Evolutionary conservation across 768 basidiomycete genomes (phyloP).

Genomic region (Xanthoconium stramineum): DNA sequence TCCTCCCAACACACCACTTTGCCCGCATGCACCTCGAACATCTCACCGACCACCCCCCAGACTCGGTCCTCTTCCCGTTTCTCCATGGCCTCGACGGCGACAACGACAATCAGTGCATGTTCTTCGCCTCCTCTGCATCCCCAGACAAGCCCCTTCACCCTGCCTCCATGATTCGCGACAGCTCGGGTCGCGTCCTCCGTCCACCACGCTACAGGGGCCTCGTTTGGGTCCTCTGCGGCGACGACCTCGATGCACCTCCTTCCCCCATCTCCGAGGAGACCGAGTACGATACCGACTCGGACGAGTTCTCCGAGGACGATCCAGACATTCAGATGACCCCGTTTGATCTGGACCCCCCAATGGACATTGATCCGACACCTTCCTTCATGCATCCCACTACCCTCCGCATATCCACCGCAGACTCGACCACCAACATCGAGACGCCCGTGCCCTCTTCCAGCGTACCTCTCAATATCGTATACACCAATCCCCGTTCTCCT

Average conservation of each 20-base stretch:
- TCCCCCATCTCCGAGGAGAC: conserved; percentile 22
- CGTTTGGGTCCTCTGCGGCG: conserved; percentile 79
- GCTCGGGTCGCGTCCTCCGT: conserved; percentile 23
- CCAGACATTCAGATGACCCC: conserved; percentile 29
- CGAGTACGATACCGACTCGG: conserved; percentile 31
- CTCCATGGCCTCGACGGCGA: conserved; percentile 83
- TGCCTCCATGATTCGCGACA: conserved; percentile 26
- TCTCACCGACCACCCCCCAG: conserved; percentile 68
- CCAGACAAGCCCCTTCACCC: conserved; percentile 13
- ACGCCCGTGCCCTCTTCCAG: conserved; percentile 9
- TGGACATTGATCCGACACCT: conserved; percentile 27
- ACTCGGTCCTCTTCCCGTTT: conserved; percentile 84
- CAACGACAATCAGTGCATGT: conserved; percentile 74
- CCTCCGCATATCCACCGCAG: conserved; percentile 30
- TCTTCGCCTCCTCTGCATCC: conserved; percentile 53
- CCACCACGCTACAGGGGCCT: conserved; percentile 64
- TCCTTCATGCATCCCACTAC: conserved; percentile 39
- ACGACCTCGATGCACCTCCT: conserved; percentile 43
- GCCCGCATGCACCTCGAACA: conserved; percentile 61
- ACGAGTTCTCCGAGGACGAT: conserved; percentile 26
- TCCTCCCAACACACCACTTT: conserved; percentile 49
- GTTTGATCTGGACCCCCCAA: conserved; percentile 26
- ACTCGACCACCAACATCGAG: conserved; percentile 6
- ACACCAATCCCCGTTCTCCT: background rate
- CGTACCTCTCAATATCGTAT: conserved; percentile 14